Conservation (phyloP, 2,329 filamentous ascomycete species). For the Beauveria caledonica region DNA sequence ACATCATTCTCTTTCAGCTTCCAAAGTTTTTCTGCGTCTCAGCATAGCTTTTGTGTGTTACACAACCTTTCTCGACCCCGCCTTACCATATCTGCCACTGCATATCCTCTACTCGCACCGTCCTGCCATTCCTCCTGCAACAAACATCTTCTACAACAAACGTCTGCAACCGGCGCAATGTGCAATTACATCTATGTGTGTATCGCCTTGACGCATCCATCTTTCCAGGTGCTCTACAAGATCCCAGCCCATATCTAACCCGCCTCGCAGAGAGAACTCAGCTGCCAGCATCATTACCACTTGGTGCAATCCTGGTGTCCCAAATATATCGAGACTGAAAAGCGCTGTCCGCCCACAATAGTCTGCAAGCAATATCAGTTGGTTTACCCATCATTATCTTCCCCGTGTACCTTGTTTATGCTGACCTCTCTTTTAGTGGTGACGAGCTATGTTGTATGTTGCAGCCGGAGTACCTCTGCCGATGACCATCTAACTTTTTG, state of each 20-base stretch:
- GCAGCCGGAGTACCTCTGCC: not conserved
- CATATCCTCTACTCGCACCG: not conserved
- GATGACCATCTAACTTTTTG: constrained; percentile 15
- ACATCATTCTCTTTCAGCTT: not conserved
- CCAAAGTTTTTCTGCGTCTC: not conserved
- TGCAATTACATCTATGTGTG: constrained; percentile 44
- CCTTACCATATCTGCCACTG: not conserved
- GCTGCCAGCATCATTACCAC: constrained; percentile 44
- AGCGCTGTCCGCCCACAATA: constrained; percentile 33
- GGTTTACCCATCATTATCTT: constrained; percentile 14
- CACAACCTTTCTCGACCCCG: not conserved
- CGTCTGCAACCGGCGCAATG: constrained; percentile 25
- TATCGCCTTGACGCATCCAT: not conserved
- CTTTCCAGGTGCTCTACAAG: not conserved
- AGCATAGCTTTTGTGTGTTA: not conserved
- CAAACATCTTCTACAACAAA: not conserved
- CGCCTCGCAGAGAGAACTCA: constrained; percentile 37
- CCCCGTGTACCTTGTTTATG: not conserved
- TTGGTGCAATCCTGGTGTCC: constrained; percentile 38
- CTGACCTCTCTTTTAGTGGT: constrained; percentile 27
- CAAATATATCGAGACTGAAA: constrained; percentile 36
- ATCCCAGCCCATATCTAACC: not conserved
- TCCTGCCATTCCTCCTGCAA: not conserved
- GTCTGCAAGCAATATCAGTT: constrained; percentile 39
- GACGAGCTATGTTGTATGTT: constrained; percentile 38